Conservation (phyloP, 768 basidiomycete genomes). For the Hortiboletus campestris region DNA sequence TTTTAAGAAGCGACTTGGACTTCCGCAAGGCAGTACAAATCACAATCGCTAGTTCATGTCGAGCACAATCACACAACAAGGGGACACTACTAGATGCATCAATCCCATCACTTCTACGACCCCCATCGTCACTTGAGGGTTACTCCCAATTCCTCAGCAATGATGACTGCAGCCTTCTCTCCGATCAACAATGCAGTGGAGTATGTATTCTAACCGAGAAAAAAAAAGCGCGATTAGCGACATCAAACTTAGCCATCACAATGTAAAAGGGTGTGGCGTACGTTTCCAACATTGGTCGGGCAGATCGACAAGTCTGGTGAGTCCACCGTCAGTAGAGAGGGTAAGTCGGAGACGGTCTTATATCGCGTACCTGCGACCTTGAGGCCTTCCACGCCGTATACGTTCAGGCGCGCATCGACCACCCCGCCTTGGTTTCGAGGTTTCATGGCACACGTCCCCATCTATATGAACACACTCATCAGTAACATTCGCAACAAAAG, state of each 20-base stretch:
- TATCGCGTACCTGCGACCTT: constrained; percentile 55
- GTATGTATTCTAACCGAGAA: constrained; percentile 39
- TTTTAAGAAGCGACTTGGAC: too few relatives aligned
- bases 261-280: background rate
- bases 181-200: constrained; percentile 47
- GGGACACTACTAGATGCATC: too few relatives aligned
- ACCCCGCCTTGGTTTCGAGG: constrained; percentile 57
- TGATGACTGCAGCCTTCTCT: constrained; percentile 61
- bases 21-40: too few relatives aligned
- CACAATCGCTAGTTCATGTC: too few relatives aligned
- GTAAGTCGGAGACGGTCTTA: too few relatives aligned
- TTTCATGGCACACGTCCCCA: constrained; percentile 72
- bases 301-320: constrained; percentile 39
- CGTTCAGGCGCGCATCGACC: constrained; percentile 57
- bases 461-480: constrained; percentile 29
- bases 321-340: background rate
- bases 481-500: background rate
- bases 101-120: too few relatives aligned
- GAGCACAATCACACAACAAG: too few relatives aligned
- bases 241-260: too few relatives aligned
- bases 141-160: constrained; percentile 48
- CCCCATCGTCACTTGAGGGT: too few relatives aligned
- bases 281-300: constrained; percentile 25
- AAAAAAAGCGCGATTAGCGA: background rate
- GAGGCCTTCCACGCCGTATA: constrained; percentile 57